A percentile compares a stretch with the other conserved stretches of the same genome.
Evolutionary conservation across 2,329 filamentous ascomycete species (phyloP).

Genomic region (Coleophoma eucalyptorum): DNA sequence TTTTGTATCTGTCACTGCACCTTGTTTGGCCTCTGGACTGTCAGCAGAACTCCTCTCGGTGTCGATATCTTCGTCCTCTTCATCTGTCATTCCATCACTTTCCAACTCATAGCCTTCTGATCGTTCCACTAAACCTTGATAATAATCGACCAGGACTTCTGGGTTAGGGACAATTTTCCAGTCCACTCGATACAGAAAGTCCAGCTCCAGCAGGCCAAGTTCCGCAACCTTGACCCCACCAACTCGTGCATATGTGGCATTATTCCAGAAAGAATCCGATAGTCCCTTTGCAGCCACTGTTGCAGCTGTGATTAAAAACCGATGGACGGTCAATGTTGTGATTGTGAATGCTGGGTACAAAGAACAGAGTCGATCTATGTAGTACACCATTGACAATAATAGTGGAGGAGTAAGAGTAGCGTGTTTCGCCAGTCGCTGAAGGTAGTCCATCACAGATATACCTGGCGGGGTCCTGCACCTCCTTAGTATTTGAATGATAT

Average conservation of each 20-base stretch:
- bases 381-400: conserved; percentile 97
- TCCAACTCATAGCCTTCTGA: conserved; percentile 53
- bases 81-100: conserved; percentile 26
- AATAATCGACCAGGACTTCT: conserved; percentile 91
- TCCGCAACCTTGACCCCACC: conserved; percentile 90
- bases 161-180: conserved; percentile 97
- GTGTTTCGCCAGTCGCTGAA: conserved; percentile 88
- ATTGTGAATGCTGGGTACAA: conserved; percentile 95
- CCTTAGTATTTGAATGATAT: conserved; percentile 4
- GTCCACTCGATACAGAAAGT: conserved; percentile 87
- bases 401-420: conserved; percentile 91
- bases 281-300: conserved; percentile 95
- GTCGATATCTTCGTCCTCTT: conserved; percentile 27
- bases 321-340: conserved; percentile 92
- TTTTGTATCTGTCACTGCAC: conserved; percentile 15
- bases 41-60: conserved; percentile 29
- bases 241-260: conserved; percentile 90
- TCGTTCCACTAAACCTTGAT: conserved; percentile 75
- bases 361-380: conserved; percentile 91
- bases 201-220: conserved; percentile 84
- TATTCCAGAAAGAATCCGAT: conserved; percentile 97
- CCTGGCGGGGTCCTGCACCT: conserved; percentile 66
- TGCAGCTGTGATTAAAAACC: conserved; percentile 92
- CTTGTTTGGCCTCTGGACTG: conserved; percentile 20
- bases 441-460: conserved; percentile 91